phyloP scores from a whole-genome alignment of 345 rosid species.

The Salix brachista region DNA sequence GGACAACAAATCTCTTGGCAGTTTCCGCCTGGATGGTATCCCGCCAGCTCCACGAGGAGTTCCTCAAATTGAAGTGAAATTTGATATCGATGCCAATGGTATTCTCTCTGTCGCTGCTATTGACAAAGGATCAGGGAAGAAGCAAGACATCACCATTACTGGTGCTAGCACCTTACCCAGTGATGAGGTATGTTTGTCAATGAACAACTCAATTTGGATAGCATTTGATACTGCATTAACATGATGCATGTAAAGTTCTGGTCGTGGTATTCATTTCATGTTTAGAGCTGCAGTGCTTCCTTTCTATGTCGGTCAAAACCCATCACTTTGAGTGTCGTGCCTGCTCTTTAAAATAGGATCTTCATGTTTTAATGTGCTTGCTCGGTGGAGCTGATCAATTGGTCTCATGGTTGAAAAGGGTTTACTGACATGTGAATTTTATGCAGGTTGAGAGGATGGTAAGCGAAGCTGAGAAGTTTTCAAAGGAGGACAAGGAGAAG shows the following conservation, averaged over 20 bases:
- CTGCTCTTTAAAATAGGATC: not conserved
- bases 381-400: not conserved
- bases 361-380: too few species aligned
- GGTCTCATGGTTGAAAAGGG: not conserved
- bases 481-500: conserved; percentile 91
- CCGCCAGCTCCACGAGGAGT: conserved; percentile 94
- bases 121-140: conserved; percentile 90
- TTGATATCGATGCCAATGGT: conserved; percentile 95
- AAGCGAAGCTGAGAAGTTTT: conserved; percentile 76
- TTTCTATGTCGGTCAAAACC: fast-evolving
- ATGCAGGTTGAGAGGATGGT: conserved; percentile 86
- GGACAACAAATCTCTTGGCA: conserved; percentile 88
- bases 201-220: not conserved
- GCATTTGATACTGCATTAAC: not conserved
- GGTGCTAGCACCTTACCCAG: conserved; percentile 95
- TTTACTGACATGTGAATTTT: not conserved
- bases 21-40: conserved; percentile 69
- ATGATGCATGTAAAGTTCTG: not conserved
- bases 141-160: conserved; percentile 91
- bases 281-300: not conserved
- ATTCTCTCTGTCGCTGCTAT: conserved; percentile 78
- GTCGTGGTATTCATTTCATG: not conserved
- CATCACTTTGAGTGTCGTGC: not conserved
- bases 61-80: conserved; percentile 90
- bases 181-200: conserved; percentile 61